Conservation (phyloP, 768 basidiomycete genomes). For the Imleria badia region DNA sequence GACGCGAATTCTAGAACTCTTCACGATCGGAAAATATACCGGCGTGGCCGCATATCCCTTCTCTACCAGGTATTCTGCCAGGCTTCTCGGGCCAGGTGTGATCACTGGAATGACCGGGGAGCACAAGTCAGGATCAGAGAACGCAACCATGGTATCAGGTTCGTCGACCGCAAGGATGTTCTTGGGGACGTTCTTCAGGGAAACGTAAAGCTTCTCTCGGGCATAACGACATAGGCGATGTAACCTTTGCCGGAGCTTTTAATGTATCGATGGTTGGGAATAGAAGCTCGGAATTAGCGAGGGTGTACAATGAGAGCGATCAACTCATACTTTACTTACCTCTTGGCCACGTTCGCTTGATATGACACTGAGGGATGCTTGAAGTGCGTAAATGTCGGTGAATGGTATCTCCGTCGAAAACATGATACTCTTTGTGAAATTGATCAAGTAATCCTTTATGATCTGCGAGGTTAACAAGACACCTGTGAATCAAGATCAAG, state of each 20-base stretch:
- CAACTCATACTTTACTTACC: conserved; percentile 10
- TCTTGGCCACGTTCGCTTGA: conserved; percentile 14
- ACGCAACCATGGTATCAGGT: background rate
- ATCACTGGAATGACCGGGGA: conserved; percentile 23
- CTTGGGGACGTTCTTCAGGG: conserved; percentile 9
- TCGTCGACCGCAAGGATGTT: conserved; percentile 2
- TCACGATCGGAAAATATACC: conserved; percentile 9
- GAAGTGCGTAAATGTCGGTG: conserved; percentile 23
- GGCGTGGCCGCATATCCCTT: conserved; percentile 14
- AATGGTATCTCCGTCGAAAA: conserved; percentile 25
- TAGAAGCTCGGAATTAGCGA: background rate
- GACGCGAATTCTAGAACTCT: conserved; percentile 15
- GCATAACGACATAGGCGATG: conserved; percentile 11
- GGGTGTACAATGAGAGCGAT: background rate
- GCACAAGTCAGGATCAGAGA: background rate
- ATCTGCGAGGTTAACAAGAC: conserved; percentile 19
- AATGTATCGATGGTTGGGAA: background rate
- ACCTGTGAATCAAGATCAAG: conserved; percentile 1
- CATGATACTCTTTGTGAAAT: conserved; percentile 19
- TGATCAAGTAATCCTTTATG: conserved; percentile 20
- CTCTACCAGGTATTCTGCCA: conserved; percentile 10
- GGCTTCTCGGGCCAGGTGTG: conserved; percentile 1
- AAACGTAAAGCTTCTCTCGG: conserved; percentile 1
- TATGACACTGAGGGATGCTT: conserved; percentile 42
- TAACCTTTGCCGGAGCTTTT: conserved; percentile 18